These are phyloP conservation scores for Trametes coccinea DNA, from an alignment of 768 basidiomycete species.

Conservation along the genomic window DNA sequence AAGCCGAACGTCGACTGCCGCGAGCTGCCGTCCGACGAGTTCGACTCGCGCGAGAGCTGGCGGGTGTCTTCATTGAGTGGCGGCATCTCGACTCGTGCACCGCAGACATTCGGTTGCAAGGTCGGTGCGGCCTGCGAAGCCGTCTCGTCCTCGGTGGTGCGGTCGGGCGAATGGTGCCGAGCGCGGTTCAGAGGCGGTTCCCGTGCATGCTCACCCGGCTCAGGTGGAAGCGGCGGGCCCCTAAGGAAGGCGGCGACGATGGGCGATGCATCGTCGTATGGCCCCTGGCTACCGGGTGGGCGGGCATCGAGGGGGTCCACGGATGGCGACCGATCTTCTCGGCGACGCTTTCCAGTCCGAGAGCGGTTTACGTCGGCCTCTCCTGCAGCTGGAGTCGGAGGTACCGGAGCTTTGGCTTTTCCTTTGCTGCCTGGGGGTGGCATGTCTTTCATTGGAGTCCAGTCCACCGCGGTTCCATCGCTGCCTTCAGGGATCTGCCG, in stretches of 20 bases:
- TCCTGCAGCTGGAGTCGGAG: slow-evolving; percentile 6
- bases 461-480: slow-evolving; percentile 37
- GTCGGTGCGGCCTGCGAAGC: background rate
- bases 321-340: slow-evolving; percentile 42
- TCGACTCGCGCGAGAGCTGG: slow-evolving; percentile 23
- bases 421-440: slow-evolving; percentile 54
- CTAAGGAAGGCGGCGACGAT: slow-evolving; percentile 53
- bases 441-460: slow-evolving; percentile 62
- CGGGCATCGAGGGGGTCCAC: slow-evolving; percentile 6
- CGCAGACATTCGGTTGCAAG: background rate
- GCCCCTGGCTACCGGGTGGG: slow-evolving; percentile 12
- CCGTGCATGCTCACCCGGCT: slow-evolving; percentile 30
- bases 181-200: slow-evolving; percentile 29
- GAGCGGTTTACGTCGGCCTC: slow-evolving; percentile 25
- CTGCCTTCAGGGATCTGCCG: slow-evolving; percentile 18
- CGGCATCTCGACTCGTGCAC: slow-evolving; percentile 3
- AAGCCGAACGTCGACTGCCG: background rate
- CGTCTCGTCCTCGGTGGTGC: background rate
- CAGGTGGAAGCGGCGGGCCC: slow-evolving; percentile 36
- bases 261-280: slow-evolving; percentile 57
- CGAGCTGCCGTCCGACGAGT: slow-evolving; percentile 15
- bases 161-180: slow-evolving; percentile 22
- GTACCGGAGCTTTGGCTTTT: slow-evolving; percentile 37
- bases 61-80: slow-evolving; percentile 17
- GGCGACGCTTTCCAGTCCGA: slow-evolving; percentile 43